phyloP scores from a whole-genome alignment of 1,139 yeast genomes.

The Taphrina wiesneri region DNA sequence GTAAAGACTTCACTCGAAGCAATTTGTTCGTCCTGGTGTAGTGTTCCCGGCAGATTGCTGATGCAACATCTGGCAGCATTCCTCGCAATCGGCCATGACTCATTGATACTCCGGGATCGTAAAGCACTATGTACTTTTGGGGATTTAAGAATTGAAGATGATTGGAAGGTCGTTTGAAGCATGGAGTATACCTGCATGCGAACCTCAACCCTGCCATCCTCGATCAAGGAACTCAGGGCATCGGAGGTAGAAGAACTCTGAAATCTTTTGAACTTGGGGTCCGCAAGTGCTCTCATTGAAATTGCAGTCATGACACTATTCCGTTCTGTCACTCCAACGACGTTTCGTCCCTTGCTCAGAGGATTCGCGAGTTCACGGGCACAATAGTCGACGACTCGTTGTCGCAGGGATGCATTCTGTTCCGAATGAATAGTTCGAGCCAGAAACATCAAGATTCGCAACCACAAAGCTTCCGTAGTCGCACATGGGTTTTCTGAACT shows the following conservation, averaged over 20 bases:
- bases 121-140: background rate
- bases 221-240: slow-evolving; percentile 3
- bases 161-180: background rate
- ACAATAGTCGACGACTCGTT: slow-evolving; percentile 21
- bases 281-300: slow-evolving; percentile 20
- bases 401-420: slow-evolving; percentile 3
- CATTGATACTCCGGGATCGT: background rate
- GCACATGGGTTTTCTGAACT: slow-evolving; percentile 26
- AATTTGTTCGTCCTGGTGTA: background rate
- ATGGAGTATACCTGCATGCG: slow-evolving; percentile 8
- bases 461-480: slow-evolving; percentile 17
- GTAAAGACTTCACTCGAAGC: background rate
- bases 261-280: slow-evolving; percentile 9
- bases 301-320: slow-evolving; percentile 17
- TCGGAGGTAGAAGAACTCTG: background rate
- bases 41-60: background rate
- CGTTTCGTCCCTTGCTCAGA: background rate
- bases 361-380: background rate
- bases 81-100: slow-evolving; percentile 16
- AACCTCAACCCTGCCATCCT: slow-evolving; percentile 8
- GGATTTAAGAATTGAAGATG: background rate
- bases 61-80: slow-evolving; percentile 9
- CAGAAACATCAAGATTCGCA: slow-evolving; percentile 12
- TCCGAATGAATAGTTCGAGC: background rate
- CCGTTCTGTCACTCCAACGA: background rate